Evolutionary conservation across 2,329 filamentous ascomycete genomes (phyloP).

Genomic region (Biscogniauxia marginata): DNA sequence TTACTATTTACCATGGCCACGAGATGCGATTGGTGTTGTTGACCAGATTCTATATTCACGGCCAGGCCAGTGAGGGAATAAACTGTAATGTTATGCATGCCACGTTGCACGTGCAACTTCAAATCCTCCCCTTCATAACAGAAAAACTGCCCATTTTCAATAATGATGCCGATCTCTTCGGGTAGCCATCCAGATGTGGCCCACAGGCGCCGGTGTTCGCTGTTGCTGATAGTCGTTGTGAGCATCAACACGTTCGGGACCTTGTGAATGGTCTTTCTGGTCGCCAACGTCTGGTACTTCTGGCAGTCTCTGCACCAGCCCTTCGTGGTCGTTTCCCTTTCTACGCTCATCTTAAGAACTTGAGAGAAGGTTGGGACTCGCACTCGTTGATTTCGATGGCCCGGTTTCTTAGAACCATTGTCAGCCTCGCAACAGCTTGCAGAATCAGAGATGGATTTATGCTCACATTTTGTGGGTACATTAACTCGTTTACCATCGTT

Average conservation of each 20-base stretch:
- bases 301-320: conserved; percentile 94
- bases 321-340: conserved; percentile 81
- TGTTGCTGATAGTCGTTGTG: conserved; percentile 72
- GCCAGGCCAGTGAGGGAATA: conserved; percentile 92
- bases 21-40: conserved; percentile 84
- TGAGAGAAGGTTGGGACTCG: conserved; percentile 75
- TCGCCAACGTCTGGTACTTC: conserved; percentile 83
- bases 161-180: conserved; percentile 88
- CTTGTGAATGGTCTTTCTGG: conserved; percentile 77
- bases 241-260: conserved; percentile 86
- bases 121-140: conserved; percentile 94
- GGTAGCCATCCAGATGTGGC: conserved; percentile 87
- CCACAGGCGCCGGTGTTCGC: conserved; percentile 80
- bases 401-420: conserved; percentile 41
- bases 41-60: conserved; percentile 82
- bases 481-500: conserved; percentile 80
- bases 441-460: conserved; percentile 15
- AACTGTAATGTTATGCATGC: conserved; percentile 76
- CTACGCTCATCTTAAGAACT: conserved; percentile 87
- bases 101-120: conserved; percentile 73
- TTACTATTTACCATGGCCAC: conserved; percentile 86
- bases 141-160: conserved; percentile 88
- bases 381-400: conserved; percentile 48
- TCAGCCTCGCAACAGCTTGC: conserved; percentile 17
- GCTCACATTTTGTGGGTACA: conserved; percentile 64